phyloP scores from a whole-genome alignment of 352 stramenopile genomes.

The Hyaloperonospora brassicae region DNA sequence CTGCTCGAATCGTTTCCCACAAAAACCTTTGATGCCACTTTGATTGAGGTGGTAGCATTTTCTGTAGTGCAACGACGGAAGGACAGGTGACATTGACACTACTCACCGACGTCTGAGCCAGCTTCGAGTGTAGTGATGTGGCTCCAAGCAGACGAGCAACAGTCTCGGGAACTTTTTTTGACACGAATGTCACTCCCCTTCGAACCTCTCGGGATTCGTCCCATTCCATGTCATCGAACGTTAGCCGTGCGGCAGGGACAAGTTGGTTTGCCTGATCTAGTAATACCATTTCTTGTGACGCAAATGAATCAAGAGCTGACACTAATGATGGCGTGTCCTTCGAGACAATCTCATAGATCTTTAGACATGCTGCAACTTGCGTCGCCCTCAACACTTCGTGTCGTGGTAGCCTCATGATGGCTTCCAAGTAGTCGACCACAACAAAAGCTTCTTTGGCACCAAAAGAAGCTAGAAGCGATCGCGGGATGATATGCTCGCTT shows the following conservation, averaged over 20 bases:
- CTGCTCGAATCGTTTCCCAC: constrained; percentile 49
- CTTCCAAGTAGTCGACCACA: constrained; percentile 45
- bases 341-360: constrained; percentile 40
- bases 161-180: constrained; percentile 30
- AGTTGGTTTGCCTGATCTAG: constrained; percentile 32
- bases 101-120: constrained; percentile 50
- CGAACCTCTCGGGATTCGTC: constrained; percentile 51
- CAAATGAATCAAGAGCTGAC: constrained; percentile 18
- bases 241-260: constrained; percentile 30
- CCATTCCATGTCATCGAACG: constrained; percentile 76
- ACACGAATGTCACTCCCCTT: constrained; percentile 47
- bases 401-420: constrained; percentile 37
- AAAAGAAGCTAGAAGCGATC: constrained; percentile 49
- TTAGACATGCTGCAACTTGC: constrained; percentile 32
- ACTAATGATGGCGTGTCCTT: constrained; percentile 24
- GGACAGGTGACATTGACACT: constrained; percentile 46
- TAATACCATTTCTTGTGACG: constrained; percentile 35
- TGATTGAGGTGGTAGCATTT: constrained; percentile 28
- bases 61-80: constrained; percentile 27
- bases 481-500: constrained; percentile 47
- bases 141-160: constrained; percentile 49
- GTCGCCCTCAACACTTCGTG: constrained; percentile 20
- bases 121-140: constrained; percentile 50
- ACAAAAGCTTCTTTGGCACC: constrained; percentile 44
- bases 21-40: constrained; percentile 45